A percentile compares a stretch with the other conserved stretches of the same genome.
phyloP scores from a whole-genome alignment of 352 stramenopile species.

The Phytophthora colocasiae region DNA sequence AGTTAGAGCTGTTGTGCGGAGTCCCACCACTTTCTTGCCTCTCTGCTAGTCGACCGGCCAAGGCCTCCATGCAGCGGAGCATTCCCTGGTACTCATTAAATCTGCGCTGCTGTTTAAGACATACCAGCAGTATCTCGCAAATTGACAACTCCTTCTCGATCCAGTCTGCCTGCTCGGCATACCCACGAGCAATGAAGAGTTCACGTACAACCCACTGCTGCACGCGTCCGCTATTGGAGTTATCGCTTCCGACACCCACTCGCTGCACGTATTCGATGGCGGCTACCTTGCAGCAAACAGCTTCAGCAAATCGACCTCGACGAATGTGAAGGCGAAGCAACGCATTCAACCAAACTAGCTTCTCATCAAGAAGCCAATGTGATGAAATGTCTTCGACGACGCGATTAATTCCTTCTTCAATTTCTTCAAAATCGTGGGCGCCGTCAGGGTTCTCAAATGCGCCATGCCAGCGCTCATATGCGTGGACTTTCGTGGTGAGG shows the following conservation, averaged over 20 bases:
- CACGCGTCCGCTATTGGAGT: slow-evolving; percentile 7
- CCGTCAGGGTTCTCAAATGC: slow-evolving; percentile 35
- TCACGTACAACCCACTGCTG: slow-evolving; percentile 52
- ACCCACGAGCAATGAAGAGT: slow-evolving; percentile 44
- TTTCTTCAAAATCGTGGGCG: slow-evolving; percentile 56
- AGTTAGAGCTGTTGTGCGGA: slow-evolving; percentile 23
- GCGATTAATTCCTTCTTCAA: slow-evolving; percentile 68
- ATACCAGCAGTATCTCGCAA: slow-evolving; percentile 54
- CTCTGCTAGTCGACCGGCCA: slow-evolving; percentile 40
- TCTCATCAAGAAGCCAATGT: slow-evolving; percentile 65
- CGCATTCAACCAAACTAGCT: slow-evolving; percentile 66
- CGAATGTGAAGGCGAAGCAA: slow-evolving; percentile 59
- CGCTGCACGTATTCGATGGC: slow-evolving; percentile 49
- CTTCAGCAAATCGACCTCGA: slow-evolving; percentile 57
- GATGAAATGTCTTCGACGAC: slow-evolving; percentile 62
- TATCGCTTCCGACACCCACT: slow-evolving; percentile 1
- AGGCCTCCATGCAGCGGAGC: slow-evolving; percentile 47
- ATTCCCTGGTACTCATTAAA: slow-evolving; percentile 62
- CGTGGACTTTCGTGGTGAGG: slow-evolving; percentile 60
- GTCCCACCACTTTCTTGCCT: slow-evolving; percentile 22
- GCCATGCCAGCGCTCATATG: slow-evolving; percentile 61
- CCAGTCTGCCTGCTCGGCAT: slow-evolving; percentile 58
- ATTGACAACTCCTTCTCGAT: slow-evolving; percentile 60
- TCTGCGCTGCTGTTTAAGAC: slow-evolving; percentile 40
- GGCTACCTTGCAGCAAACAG: slow-evolving; percentile 62